Conservation (phyloP, 345 rosid species). For the Draba incana region DNA sequence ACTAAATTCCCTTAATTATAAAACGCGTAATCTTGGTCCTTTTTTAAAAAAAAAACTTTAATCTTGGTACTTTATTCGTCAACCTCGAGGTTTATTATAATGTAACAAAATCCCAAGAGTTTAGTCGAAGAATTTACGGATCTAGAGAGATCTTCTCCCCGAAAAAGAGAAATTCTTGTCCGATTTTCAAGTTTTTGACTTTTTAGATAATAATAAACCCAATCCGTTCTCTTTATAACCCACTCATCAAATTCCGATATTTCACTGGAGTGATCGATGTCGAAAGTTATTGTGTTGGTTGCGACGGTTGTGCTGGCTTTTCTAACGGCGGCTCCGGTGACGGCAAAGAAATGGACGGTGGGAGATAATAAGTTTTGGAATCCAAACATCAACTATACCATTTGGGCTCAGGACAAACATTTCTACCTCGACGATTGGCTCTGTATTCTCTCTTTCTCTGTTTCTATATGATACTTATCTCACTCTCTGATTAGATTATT, state of each 20-base stretch:
- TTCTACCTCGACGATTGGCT: constrained; percentile 97
- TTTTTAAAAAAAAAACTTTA: too few relatives aligned
- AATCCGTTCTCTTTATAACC: background rate
- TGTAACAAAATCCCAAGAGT: background rate
- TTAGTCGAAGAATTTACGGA: constrained; percentile 27
- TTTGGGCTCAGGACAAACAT: constrained; percentile 80
- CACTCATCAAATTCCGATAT: background rate
- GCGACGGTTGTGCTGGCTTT: constrained; percentile 41
- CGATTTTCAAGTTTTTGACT: constrained; percentile 2
- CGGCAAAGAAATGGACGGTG: constrained; percentile 65
- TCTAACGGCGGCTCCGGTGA: constrained; percentile 44
- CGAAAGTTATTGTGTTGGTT: constrained; percentile 39
- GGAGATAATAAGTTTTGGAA: constrained; percentile 72
- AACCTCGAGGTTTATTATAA: constrained; percentile 16
- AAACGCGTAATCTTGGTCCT: background rate
- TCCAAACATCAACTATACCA: constrained; percentile 69
- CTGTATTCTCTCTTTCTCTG: constrained; percentile 50
- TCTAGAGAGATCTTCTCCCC: constrained; percentile 28
- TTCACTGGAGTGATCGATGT: constrained; percentile 29
- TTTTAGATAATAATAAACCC: background rate
- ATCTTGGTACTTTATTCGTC: background rate
- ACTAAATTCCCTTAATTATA: background rate
- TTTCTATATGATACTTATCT: background rate
- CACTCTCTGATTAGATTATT: background rate
- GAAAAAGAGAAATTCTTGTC: constrained; percentile 5